Conservation (phyloP, 805 yeast genomes). For the Starmerella sp. region DNA sequence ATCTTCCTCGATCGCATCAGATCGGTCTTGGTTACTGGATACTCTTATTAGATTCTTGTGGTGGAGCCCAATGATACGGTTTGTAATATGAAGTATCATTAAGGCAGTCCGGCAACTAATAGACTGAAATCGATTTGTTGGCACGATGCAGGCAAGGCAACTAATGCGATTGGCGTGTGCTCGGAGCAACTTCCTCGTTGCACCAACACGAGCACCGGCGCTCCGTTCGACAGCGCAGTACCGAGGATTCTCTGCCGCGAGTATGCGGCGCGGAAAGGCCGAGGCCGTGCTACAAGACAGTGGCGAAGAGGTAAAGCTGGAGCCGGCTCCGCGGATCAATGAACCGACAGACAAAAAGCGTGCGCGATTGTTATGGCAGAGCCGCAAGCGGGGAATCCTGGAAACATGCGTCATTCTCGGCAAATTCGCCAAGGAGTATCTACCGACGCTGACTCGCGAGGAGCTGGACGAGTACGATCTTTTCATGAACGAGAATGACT, state of each 20-base stretch:
- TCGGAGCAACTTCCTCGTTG: too few relatives aligned
- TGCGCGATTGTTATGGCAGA: slow-evolving; percentile 83
- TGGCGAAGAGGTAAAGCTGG: slow-evolving; percentile 40
- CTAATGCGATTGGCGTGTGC: background rate
- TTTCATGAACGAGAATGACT: slow-evolving; percentile 84
- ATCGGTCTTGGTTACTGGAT: too few relatives aligned
- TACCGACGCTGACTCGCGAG: slow-evolving; percentile 45
- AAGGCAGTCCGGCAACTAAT: too few relatives aligned
- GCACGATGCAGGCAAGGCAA: background rate
- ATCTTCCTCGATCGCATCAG: too few relatives aligned
- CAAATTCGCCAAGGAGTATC: slow-evolving; percentile 69
- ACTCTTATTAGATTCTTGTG: too few relatives aligned
- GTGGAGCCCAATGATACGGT: too few relatives aligned
- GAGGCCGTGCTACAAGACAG: slow-evolving; percentile 13
- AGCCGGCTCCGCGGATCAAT: slow-evolving; percentile 65
- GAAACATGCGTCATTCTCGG: slow-evolving; percentile 83
- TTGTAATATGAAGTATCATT: too few relatives aligned
- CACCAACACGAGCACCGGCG: background rate
- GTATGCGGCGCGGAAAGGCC: slow-evolving; percentile 2
- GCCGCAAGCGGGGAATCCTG: slow-evolving; percentile 87
- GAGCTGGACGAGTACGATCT: slow-evolving; percentile 76
- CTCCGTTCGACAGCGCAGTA: background rate
- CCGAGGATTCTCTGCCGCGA: background rate
- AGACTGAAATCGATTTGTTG: background rate
- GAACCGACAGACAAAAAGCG: slow-evolving; percentile 65